Base-by-base conservation (phyloP, 768 basidiomycete genomes). In the Piloderma croceum region DNA sequence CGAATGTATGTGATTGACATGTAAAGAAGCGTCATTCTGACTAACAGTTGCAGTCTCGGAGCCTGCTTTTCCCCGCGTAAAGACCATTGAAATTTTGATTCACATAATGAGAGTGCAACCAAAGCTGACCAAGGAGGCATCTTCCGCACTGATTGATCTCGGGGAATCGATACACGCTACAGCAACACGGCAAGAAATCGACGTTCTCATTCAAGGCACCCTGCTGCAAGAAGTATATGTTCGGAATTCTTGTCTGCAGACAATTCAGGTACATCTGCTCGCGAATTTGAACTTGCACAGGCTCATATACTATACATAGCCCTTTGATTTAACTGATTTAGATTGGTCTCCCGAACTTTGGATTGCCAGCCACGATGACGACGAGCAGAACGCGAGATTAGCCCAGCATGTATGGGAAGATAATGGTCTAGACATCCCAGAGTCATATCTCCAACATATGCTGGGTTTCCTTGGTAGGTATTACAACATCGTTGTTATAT, bases 281-380 rank as follows among this genome's bases (percentile, higher is more conserved):
- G 32, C 5, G 23, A 20, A 12, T 6, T n/a, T 24, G 20, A 11
- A 9, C 10, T n/a, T 17, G n/a, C 34, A 42, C 19, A 36, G 31
- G 9, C 1, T 24, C 25, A 33, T 7, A 31, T 10, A 12, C 5
- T n/a, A 23, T 24, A 12, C 15, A 2, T 44, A 97, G 90, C 85
- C 92, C 0, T 84, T 98, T 48, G 96, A 98, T 61, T 60, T 98
- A 34, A 97, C 93, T 0, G 94, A 98, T 35, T 58, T 90, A 25
- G 92, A 96, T 45, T 99, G 92, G 85, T 88, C 85, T 2, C 78
- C 86, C 0, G 81, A 88, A 56, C 60, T 99, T 1, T 89, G 90
- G 81, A 72, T 97, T 27, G 86, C 86, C 4, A 81, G 76, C 39
- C 90, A 97, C 49, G 96, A 98, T 44, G 81, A 79, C 38, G 83